Percentiles rank a stretch among this genome's conserved stretches.
Evolutionary conservation across 176 grass and related monocot species (phyloP).

Genomic region (Triticum urartu): DNA sequence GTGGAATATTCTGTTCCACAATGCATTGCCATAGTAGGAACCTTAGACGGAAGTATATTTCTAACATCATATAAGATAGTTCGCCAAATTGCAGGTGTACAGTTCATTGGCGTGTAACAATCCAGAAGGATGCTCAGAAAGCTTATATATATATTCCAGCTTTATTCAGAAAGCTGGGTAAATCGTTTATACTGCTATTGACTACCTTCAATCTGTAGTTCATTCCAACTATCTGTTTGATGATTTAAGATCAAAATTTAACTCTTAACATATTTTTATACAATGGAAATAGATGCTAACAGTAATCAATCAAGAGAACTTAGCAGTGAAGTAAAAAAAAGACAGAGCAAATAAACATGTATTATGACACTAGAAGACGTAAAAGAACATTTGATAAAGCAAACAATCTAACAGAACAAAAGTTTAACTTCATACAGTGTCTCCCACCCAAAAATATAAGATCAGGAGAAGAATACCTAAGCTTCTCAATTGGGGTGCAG

Average conservation of each 20-base stretch:
- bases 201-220: not conserved
- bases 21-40: not conserved
- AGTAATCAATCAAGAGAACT: conserved; percentile 11
- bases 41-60: conserved; percentile 9
- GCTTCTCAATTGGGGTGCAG: conserved; percentile 59
- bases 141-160: not conserved
- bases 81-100: not conserved
- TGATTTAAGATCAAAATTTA: conserved; percentile 7
- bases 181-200: not conserved
- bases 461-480: conserved; percentile 57
- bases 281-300: conserved; percentile 18
- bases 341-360: conserved; percentile 3
- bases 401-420: conserved; percentile 15
- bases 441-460: not conserved
- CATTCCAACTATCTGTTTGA: not conserved
- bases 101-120: conserved; percentile 7
- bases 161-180: conserved; percentile 9
- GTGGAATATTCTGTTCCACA: conserved; percentile 23
- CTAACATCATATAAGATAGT: not conserved
- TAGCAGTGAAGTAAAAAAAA: conserved; percentile 20
- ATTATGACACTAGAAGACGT: conserved; percentile 9
- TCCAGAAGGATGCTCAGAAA: not conserved
- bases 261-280: conserved; percentile 9
- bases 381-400: conserved; percentile 27
- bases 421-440: not conserved